Evolutionary conservation across 164 flowering plant genomes (phyloP).

Genomic region (Vitis labrusca): DNA sequence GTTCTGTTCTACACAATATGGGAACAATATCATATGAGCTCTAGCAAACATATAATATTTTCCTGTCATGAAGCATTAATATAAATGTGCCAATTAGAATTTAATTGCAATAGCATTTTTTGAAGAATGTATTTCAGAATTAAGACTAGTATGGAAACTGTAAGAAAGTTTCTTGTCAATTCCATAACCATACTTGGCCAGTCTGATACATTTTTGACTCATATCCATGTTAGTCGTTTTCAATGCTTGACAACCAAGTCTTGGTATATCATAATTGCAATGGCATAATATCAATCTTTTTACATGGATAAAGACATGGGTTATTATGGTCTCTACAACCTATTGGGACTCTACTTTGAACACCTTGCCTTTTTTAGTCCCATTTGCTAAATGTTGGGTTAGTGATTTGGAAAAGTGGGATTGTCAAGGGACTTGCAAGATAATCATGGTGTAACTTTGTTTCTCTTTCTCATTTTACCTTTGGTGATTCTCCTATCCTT

Average conservation of each 20-base stretch:
- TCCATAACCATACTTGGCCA: not conserved
- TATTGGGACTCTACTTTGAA: too few relatives aligned
- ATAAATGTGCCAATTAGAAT: not conserved
- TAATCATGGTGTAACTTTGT: not conserved
- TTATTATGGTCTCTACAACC: not conserved
- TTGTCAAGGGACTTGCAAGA: too few relatives aligned
- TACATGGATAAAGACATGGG: not conserved
- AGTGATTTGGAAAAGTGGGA: too few relatives aligned
- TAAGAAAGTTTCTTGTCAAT: not conserved
- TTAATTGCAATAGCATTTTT: not conserved
- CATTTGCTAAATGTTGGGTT: too few relatives aligned
- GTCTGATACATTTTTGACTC: not conserved
- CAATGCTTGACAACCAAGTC: not conserved
- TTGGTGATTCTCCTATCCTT: not conserved
- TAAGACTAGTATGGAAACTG: not conserved
- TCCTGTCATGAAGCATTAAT: too few relatives aligned
- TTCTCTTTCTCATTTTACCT: not conserved
- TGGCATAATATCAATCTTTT: not conserved
- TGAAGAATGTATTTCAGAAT: not conserved
- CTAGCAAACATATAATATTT: not conserved
- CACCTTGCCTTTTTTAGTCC: too few relatives aligned
- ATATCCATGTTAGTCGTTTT: not conserved
- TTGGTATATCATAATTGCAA: not conserved
- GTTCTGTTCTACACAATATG: not conserved
- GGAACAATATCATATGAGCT: not conserved